Conservation (phyloP, 2,329 filamentous ascomycete species). For the Conoideocrella luteorostrata region DNA sequence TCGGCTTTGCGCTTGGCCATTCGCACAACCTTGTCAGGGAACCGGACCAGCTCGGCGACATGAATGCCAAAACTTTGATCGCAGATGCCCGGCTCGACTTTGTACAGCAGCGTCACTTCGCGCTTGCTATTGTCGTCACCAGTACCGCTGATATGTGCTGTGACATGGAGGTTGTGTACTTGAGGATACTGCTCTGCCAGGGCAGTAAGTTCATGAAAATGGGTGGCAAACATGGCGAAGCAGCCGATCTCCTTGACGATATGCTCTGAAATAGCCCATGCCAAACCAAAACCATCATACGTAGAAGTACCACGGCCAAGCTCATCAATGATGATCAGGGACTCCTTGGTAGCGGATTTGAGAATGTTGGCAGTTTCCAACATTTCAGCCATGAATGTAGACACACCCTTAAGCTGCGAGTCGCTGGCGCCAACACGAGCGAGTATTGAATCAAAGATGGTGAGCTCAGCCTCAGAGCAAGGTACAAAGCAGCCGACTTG, state of each 20-base stretch:
- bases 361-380: constrained; percentile 97
- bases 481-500: constrained; percentile 96
- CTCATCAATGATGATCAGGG: constrained; percentile 97
- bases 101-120: constrained; percentile 93
- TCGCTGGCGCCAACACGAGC: constrained; percentile 94
- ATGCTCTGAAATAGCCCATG: constrained; percentile 97
- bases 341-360: constrained; percentile 91
- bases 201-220: constrained; percentile 96
- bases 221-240: constrained; percentile 91
- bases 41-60: constrained; percentile 91
- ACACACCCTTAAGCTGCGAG: constrained; percentile 94
- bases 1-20: constrained; percentile 99
- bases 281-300: constrained; percentile 97
- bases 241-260: constrained; percentile 93
- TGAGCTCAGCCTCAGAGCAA: constrained; percentile 81
- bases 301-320: constrained; percentile 94
- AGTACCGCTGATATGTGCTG: constrained; percentile 73
- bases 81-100: constrained; percentile 90
- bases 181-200: constrained; percentile 80
- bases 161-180: constrained; percentile 90
- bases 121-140: constrained; percentile 47
- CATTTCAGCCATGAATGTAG: constrained; percentile 99
- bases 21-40: constrained; percentile 92
- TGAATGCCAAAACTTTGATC: constrained; percentile 98
- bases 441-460: constrained; percentile 94